Evolutionary conservation across 495 filamentous ascomycete species (phyloP).

Genomic region (Penicillium tannophilum): DNA sequence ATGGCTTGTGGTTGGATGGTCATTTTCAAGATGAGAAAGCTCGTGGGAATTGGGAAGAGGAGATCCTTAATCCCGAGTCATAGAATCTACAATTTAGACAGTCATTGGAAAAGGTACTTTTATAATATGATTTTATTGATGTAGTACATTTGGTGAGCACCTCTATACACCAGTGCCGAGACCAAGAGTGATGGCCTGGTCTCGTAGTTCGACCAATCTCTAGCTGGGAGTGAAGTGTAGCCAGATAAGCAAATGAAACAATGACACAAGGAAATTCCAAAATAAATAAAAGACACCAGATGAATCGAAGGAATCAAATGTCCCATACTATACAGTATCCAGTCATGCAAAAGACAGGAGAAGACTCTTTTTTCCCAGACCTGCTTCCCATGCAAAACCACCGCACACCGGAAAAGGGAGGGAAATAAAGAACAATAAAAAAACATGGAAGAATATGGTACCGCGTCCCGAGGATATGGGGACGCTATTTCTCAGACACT

Average conservation of each 20-base stretch:
- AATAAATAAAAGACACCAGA: slow-evolving; percentile 37
- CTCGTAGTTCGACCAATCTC: slow-evolving; percentile 21
- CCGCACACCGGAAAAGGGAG: slow-evolving; percentile 25
- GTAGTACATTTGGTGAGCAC: slow-evolving; percentile 28
- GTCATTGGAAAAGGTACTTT: background rate
- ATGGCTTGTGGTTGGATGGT: slow-evolving; percentile 50
- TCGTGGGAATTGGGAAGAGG: slow-evolving; percentile 34
- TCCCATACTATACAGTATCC: slow-evolving; percentile 50
- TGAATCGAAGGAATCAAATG: slow-evolving; percentile 39
- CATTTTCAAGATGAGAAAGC: slow-evolving; percentile 1
- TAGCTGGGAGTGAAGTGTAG: slow-evolving; percentile 19
- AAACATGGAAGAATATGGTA: slow-evolving; percentile 33
- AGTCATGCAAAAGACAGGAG: slow-evolving; percentile 36
- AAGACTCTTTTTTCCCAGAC: slow-evolving; percentile 27
- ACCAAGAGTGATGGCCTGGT: slow-evolving; percentile 6
- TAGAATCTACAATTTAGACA: background rate
- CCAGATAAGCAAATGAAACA: slow-evolving; percentile 18
- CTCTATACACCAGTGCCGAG: slow-evolving; percentile 29
- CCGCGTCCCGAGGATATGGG: slow-evolving; percentile 17
- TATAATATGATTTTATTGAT: slow-evolving; percentile 22
- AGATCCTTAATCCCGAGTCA: slow-evolving; percentile 28
- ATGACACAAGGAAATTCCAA: slow-evolving; percentile 22
- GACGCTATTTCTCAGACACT: slow-evolving; percentile 19
- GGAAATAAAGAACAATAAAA: slow-evolving; percentile 25
- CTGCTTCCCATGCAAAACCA: slow-evolving; percentile 34